A percentile compares a stretch with the other conserved stretches of the same genome.
Conservation (phyloP, 352 stramenopile species). For the Pythium scleroteichum region DNA sequence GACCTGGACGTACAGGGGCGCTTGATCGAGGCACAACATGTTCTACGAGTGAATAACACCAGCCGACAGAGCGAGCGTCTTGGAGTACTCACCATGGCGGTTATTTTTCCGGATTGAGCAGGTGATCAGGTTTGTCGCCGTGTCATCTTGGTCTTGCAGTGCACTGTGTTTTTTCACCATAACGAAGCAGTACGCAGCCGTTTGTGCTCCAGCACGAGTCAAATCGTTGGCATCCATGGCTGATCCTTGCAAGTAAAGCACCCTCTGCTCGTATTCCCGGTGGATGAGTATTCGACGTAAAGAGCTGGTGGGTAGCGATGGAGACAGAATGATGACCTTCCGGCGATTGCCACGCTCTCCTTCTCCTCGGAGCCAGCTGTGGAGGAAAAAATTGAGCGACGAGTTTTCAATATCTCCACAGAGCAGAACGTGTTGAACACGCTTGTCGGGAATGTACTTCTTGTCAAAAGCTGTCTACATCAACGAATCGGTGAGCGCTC, state of each 20-base stretch:
- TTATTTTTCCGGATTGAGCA: slow-evolving; percentile 82
- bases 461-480: slow-evolving; percentile 75
- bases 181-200: slow-evolving; percentile 68
- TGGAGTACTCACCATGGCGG: slow-evolving; percentile 40
- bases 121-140: slow-evolving; percentile 68
- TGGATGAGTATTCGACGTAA: slow-evolving; percentile 68
- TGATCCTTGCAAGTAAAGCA: slow-evolving; percentile 76
- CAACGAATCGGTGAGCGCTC: background rate
- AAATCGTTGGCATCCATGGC: slow-evolving; percentile 76
- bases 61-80: background rate
- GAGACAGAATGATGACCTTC: slow-evolving; percentile 75
- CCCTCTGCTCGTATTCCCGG: slow-evolving; percentile 70
- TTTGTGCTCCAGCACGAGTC: slow-evolving; percentile 47
- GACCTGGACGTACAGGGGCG: slow-evolving; percentile 75
- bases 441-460: slow-evolving; percentile 64
- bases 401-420: slow-evolving; percentile 76
- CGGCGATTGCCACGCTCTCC: slow-evolving; percentile 52
- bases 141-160: slow-evolving; percentile 64
- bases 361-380: slow-evolving; percentile 74
- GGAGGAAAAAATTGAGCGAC: slow-evolving; percentile 74
- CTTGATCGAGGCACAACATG: slow-evolving; percentile 16
- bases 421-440: slow-evolving; percentile 74
- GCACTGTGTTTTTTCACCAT: slow-evolving; percentile 73
- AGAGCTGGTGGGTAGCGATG: slow-evolving; percentile 52
- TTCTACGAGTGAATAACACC: background rate